Evolutionary conservation across 345 rosid genomes (phyloP).

Genomic region (Gossypium thurberi): DNA sequence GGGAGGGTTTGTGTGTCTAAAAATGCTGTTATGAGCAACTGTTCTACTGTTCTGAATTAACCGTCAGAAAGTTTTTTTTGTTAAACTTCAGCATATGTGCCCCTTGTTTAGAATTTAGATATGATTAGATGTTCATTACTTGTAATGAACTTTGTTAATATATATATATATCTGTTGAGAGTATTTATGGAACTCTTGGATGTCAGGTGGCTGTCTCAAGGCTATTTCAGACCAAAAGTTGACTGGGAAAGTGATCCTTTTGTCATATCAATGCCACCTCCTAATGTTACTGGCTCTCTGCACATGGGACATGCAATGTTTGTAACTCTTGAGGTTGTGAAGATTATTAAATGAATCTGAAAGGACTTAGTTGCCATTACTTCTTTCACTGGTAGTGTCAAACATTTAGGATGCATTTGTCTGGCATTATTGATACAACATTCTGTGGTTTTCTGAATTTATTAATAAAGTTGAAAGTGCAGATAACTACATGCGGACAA

Average conservation of each 20-base stretch:
- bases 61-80: background rate
- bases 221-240: constrained; percentile 71
- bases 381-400: background rate
- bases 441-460: background rate
- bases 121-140: constrained; percentile 2
- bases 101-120: background rate
- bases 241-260: constrained; percentile 69
- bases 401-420: background rate
- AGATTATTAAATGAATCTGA: background rate
- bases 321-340: constrained; percentile 86
- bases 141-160: background rate
- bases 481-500: background rate
- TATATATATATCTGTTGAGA: background rate
- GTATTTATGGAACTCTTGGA: constrained; percentile 14
- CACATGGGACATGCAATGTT: constrained; percentile 99
- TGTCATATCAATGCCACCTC: constrained; percentile 96
- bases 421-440: background rate
- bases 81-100: background rate
- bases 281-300: constrained; percentile 93
- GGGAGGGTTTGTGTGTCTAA: background rate
- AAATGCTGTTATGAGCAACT: background rate
- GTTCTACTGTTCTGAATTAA: background rate
- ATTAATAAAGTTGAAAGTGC: background rate
- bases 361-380: background rate
- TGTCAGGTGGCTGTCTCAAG: constrained; percentile 96